A percentile compares a stretch with the other conserved stretches of the same genome.
Conservation (phyloP, 208 protist species). For the Histomonas meleagridis region DNA sequence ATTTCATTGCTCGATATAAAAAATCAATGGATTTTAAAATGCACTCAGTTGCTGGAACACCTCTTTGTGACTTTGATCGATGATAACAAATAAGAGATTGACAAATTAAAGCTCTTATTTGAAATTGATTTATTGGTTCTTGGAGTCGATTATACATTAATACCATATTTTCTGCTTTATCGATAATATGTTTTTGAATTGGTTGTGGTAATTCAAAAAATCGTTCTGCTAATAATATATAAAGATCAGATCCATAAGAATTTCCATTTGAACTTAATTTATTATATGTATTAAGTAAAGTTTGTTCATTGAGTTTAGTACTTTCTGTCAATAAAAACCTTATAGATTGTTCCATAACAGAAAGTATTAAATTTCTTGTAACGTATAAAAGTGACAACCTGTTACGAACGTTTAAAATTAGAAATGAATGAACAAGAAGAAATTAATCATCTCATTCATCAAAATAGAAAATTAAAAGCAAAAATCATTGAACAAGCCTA, state of each 20-base stretch:
- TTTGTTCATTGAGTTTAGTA: conserved; percentile 3
- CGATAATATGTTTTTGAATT: not conserved
- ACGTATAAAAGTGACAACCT: no score
- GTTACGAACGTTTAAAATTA: no score
- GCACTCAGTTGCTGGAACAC: not conserved
- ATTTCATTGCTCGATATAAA: not conserved
- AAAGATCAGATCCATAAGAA: not conserved
- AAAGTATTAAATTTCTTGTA: no score
- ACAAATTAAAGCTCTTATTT: not conserved
- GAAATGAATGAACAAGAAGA: not conserved
- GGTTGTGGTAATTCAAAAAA: not conserved
- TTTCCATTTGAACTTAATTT: not conserved
- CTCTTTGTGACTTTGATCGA: not conserved
- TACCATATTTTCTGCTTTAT: conserved; percentile 14
- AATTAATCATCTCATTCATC: not conserved
- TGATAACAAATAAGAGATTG: not conserved
- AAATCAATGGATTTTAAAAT: conserved; percentile 25
- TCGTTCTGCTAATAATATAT: not conserved
- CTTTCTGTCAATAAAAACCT: not conserved
- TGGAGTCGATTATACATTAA: not conserved
- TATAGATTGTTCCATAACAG: conserved; percentile 19
- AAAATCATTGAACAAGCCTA: not conserved
- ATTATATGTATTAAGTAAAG: not conserved
- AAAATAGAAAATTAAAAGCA: not conserved
- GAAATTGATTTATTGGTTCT: conserved; percentile 34